phyloP scores from a whole-genome alignment of 2,329 filamentous ascomycete species.

The Diaporthe humulicola region DNA sequence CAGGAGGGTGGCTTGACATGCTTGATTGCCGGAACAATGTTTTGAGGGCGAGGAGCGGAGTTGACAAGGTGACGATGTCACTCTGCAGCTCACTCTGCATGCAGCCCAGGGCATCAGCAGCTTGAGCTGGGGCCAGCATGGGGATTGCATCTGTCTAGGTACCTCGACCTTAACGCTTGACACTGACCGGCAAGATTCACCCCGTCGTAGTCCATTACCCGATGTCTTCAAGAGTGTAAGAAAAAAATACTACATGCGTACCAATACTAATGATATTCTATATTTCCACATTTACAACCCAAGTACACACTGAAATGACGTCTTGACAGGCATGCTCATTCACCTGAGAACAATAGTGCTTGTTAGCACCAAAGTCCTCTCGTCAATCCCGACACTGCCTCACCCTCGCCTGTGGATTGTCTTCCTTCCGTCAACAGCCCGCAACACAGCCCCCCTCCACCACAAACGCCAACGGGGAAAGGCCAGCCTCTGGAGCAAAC shows the following conservation, averaged over 20 bases:
- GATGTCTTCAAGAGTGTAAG: fast-evolving
- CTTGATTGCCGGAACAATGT: not conserved
- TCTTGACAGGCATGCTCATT: fast-evolving
- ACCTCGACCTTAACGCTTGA: not conserved
- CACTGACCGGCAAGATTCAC: not conserved
- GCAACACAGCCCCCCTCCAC: conserved; percentile 2
- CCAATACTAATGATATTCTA: not conserved
- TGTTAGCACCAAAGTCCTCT: not conserved
- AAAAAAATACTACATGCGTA: too few species aligned
- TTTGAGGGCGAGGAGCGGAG: not conserved
- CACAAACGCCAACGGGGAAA: not conserved
- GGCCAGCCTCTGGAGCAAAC: conserved; percentile 7
- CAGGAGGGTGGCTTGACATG: not conserved
- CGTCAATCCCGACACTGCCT: not conserved
- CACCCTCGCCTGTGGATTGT: not conserved
- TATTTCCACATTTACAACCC: fast-evolving
- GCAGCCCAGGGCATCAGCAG: not conserved
- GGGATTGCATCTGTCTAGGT: not conserved
- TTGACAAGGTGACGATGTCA: conserved; percentile 3
- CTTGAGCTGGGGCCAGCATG: not conserved
- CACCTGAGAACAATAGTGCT: not conserved
- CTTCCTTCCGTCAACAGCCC: conserved; percentile 14
- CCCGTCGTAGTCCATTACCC: too few species aligned
- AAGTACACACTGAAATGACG: fast-evolving
- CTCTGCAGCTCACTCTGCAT: conserved; percentile 6